Percentiles rank a stretch among this genome's conserved stretches.
phyloP scores from a whole-genome alignment of 768 basidiomycete genomes.

The Chalciporus pseudorubinellus region DNA sequence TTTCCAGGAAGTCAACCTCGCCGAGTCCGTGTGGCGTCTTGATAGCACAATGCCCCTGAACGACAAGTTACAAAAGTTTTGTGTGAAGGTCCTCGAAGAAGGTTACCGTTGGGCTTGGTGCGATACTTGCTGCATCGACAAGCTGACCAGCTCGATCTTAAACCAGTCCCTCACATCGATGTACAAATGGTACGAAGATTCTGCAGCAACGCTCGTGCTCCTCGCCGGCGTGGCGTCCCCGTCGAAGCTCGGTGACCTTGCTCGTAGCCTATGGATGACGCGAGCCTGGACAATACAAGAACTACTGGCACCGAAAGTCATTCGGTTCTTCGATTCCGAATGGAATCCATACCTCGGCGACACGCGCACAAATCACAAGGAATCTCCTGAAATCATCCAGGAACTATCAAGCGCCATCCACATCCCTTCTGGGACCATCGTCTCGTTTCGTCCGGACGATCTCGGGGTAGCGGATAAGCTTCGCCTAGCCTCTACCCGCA shows the following conservation, averaged over 20 bases:
- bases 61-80: constrained; percentile 13
- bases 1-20: constrained; percentile 9
- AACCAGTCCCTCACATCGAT: neutral
- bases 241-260: neutral
- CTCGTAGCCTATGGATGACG: neutral
- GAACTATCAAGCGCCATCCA: neutral
- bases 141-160: neutral
- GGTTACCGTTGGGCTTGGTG: constrained; percentile 15
- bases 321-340: neutral
- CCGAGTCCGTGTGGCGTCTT: constrained; percentile 9
- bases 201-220: neutral
- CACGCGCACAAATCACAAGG: neutral
- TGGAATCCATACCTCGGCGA: constrained; percentile 3
- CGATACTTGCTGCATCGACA: constrained; percentile 7
- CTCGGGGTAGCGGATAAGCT: neutral
- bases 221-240: neutral
- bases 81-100: constrained; percentile 3
- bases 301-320: neutral
- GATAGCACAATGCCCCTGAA: neutral
- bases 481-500: neutral
- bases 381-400: neutral
- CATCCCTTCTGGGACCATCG: neutral
- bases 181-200: neutral
- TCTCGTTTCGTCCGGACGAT: neutral
- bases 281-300: neutral